phyloP scores from a whole-genome alignment of 768 basidiomycete genomes.

The Neoboletus brunneissimus region DNA sequence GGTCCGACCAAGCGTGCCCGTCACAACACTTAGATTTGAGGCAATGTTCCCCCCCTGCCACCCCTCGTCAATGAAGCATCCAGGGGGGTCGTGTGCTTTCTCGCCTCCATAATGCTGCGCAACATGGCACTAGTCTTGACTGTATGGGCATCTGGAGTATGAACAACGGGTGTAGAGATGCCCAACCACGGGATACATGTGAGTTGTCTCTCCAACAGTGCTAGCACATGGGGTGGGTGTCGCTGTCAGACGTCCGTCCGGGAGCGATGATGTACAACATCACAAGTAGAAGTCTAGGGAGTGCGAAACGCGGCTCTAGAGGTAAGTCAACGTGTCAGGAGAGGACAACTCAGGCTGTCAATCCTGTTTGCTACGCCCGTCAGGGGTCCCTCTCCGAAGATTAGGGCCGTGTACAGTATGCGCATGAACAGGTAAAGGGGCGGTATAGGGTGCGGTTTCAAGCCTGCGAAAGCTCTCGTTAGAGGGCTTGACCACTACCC shows the following conservation, averaged over 20 bases:
- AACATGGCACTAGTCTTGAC: conserved; percentile 18
- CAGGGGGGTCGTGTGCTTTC: conserved; percentile 39
- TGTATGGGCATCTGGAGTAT: conserved; percentile 50
- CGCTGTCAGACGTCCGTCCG: neutral
- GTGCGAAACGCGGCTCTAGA: too few relatives aligned
- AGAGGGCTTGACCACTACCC: too few relatives aligned
- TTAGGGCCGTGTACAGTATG: too few relatives aligned
- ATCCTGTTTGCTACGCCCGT: too few relatives aligned
- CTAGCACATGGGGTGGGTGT: conserved; percentile 1
- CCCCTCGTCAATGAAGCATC: conserved; percentile 39
- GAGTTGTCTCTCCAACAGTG: conserved; percentile 36
- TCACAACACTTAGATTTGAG: conserved; percentile 38
- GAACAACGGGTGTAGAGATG: neutral
- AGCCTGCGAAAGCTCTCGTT: too few relatives aligned
- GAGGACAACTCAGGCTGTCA: too few relatives aligned
- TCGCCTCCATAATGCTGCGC: conserved; percentile 18
- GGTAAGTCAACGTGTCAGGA: too few relatives aligned
- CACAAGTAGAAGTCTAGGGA: too few relatives aligned
- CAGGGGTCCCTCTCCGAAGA: too few relatives aligned
- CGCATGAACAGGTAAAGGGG: too few relatives aligned
- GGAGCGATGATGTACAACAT: conserved; percentile 46
- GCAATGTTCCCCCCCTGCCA: conserved; percentile 42
- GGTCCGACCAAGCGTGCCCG: conserved; percentile 57
- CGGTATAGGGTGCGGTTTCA: too few relatives aligned
- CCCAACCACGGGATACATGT: conserved; percentile 45